A percentile compares a stretch with the other conserved stretches of the same genome.
Evolutionary conservation across 148 eudicot species (phyloP).

Genomic region (Vaccinium macrocarpon): DNA sequence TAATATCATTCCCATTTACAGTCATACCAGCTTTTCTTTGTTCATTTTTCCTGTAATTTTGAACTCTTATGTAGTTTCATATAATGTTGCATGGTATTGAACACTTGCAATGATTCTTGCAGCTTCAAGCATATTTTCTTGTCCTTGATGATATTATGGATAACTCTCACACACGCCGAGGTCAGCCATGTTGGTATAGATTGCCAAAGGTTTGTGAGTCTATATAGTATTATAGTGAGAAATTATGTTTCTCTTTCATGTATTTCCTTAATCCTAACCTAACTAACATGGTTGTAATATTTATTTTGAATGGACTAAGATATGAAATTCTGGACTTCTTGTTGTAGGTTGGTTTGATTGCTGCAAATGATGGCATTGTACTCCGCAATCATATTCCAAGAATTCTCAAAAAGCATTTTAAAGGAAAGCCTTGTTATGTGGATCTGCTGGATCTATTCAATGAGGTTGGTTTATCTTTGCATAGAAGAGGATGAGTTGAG

Average conservation of each 20-base stretch:
- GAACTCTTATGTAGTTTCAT: not conserved
- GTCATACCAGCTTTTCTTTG: not conserved
- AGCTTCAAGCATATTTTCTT: constrained; percentile 94
- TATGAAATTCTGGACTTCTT: not conserved
- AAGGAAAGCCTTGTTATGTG: constrained; percentile 73
- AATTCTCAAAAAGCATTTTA: constrained; percentile 84
- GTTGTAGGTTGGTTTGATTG: constrained; percentile 88
- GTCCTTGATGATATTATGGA: constrained; percentile 95
- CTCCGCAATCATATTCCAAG: constrained; percentile 91
- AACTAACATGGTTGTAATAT: not conserved
- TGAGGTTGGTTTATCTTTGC: constrained; percentile 51
- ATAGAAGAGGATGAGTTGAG: not conserved
- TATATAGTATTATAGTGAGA: not conserved
- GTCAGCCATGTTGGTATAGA: constrained; percentile 92
- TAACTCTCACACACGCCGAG: constrained; percentile 76
- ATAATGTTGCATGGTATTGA: constrained; percentile 2
- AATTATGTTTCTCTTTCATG: not conserved
- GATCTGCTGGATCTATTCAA: constrained; percentile 89
- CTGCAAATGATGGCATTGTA: constrained; percentile 77
- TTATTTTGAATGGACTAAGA: not conserved
- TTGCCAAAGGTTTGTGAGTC: constrained; percentile 56
- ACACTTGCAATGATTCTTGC: constrained; percentile 18
- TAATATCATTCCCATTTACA: not conserved
- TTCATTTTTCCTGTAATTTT: not conserved
- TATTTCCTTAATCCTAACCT: constrained; percentile 2